Evolutionary conservation across 805 yeast species (phyloP).

Genomic region (Starmerella etchellsii): DNA sequence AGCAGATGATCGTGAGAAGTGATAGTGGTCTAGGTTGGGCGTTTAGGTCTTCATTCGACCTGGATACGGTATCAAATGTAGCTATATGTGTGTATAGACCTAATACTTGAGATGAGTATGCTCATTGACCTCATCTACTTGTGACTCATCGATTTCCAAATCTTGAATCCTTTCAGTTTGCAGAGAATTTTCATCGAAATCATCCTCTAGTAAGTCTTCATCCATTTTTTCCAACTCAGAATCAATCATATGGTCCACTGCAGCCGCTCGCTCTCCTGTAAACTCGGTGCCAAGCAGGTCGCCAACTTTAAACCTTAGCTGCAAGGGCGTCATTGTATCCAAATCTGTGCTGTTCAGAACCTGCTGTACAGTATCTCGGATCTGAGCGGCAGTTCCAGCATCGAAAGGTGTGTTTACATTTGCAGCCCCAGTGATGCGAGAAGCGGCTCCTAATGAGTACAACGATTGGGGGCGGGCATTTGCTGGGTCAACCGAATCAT

Average conservation of each 20-base stretch:
- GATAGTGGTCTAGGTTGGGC: too few relatives aligned
- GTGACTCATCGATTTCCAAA: constrained; percentile 6
- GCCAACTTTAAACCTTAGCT: constrained; percentile 28
- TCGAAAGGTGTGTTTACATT: constrained; percentile 14
- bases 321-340: constrained; percentile 28
- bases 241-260: constrained; percentile 27
- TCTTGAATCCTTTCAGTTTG: constrained; percentile 1
- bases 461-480: constrained; percentile 4
- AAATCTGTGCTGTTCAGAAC: constrained; percentile 26
- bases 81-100: too few relatives aligned
- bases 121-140: neutral
- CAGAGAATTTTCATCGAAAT: neutral
- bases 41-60: too few relatives aligned
- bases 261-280: constrained; percentile 22
- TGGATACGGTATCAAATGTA: too few relatives aligned
- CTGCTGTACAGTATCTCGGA: constrained; percentile 24
- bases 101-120: neutral
- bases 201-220: constrained; percentile 1
- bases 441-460: constrained; percentile 3
- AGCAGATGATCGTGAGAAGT: too few relatives aligned
- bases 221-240: constrained; percentile 29
- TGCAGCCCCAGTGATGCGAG: neutral
- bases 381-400: constrained; percentile 21
- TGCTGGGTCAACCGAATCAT: neutral
- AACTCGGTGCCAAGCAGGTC: constrained; percentile 28